Evolutionary conservation across 2,329 filamentous ascomycete genomes (phyloP), one percentile per base, ranked within the genome.

Genomic region (Ophiostoma sp.): DNA sequence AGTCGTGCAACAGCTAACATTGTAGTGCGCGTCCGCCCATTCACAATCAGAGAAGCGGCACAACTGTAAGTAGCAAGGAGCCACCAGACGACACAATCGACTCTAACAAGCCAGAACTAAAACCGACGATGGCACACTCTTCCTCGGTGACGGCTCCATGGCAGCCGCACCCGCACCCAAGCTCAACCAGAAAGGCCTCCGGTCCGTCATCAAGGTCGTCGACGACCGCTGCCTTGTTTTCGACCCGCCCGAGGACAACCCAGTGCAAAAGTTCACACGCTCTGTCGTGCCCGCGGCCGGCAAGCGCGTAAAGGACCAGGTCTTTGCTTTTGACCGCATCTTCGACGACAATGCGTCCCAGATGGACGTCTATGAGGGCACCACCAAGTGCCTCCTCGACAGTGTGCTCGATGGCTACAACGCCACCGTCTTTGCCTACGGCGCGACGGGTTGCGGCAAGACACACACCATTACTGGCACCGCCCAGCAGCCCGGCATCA

Each of bases 381-480:
- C 95, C 0, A 97, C 94, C 1, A 91, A 89, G 77, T 87, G 82
- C 68, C 85, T 99, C n/a, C 85, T 99, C 70, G 94, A 98, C 77
- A 97, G 90, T 76, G 93, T 99, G 16, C 83, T 99, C 69, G 93
- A 99, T 73, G 95, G 95, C 72, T 99, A 97, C 83, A 99, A 99
- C 82, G 95, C 95, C 64, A 99, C 95, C 0, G 95, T 99, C 4
- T 99, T 99, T 77, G 95, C 95, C 65, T 99, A 99, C 78, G 95
- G 95, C 73, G 95, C 95, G 52, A 99, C 95, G 0, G 95, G 95
- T 52, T 99, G 95, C 78, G 95, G 95, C 78, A 99, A 99, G 81
- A 99, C 95, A 38, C 95, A 99, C 78, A 99, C 95, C 9, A 99
- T 99, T 75, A 92, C 89, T 3, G 95, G 95, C 73, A 97, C 94